These are phyloP conservation scores for Hemisphaericaspora xylofermentans DNA, from an alignment of 1,139 yeast genomes.

Conservation along the genomic window DNA sequence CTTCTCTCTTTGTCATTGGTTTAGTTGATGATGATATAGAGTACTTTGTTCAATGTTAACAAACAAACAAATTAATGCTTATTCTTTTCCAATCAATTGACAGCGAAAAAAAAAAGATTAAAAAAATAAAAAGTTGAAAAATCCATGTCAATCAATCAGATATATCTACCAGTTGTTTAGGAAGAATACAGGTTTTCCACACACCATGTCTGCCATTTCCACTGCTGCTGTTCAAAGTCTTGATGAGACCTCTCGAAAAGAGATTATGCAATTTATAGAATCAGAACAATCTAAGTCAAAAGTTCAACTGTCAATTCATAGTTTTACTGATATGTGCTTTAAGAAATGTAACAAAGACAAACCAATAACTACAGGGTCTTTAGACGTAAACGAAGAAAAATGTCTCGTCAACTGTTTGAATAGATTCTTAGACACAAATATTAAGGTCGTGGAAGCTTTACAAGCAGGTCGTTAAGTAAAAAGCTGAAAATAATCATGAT, in stretches of 20 bases:
- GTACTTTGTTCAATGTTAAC: background rate
- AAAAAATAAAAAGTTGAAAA: no score
- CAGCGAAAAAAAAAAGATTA: no score
- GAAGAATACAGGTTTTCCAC: no score
- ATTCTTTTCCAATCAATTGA: no score
- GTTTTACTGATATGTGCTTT: constrained; percentile 87
- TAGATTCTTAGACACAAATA: constrained; percentile 84
- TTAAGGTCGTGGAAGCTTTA: constrained; percentile 67
- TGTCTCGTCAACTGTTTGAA: constrained; percentile 83
- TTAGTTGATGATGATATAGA: background rate
- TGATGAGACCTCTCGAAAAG: constrained; percentile 71
- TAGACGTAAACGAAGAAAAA: constrained; percentile 60
- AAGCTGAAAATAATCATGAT: background rate
- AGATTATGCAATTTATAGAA: constrained; percentile 73
- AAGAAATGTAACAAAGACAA: constrained; percentile 68
- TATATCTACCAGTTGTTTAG: no score
- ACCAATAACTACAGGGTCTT: constrained; percentile 49
- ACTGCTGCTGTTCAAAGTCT: constrained; percentile 61
- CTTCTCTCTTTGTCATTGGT: constrained; percentile 2
- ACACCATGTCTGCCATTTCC: constrained; percentile 56
- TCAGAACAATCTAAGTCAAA: constrained; percentile 84
- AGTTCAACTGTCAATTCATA: constrained; percentile 82
- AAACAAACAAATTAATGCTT: constrained; percentile 3
- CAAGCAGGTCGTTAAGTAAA: constrained; percentile 28
- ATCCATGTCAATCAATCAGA: background rate